These are phyloP conservation scores for Asclepias syriaca DNA, from an alignment of 257 asterid species.

Conservation along the genomic window DNA sequence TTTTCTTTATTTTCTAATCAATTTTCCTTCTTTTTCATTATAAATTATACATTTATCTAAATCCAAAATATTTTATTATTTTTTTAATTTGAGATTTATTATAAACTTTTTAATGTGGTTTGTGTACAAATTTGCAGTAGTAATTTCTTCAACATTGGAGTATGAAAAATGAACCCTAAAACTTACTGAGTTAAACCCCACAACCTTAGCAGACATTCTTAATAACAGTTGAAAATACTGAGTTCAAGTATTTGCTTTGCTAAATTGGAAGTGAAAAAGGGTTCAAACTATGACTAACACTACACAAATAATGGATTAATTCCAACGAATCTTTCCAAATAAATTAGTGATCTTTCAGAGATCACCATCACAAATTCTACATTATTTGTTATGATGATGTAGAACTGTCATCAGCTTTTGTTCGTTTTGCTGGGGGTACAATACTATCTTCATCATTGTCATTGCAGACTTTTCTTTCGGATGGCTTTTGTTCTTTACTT, in stretches of 20 bases:
- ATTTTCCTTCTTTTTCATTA: no score
- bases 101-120: neutral
- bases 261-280: neutral
- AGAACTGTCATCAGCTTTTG: slow-evolving; percentile 35
- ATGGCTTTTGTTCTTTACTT: slow-evolving; percentile 21
- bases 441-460: slow-evolving; percentile 23
- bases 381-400: slow-evolving; percentile 14
- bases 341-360: slow-evolving; percentile 8
- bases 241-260: neutral
- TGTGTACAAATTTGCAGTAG: neutral
- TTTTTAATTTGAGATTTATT: no score
- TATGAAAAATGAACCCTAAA: neutral
- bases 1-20: no score
- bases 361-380: slow-evolving; percentile 2
- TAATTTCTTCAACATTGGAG: neutral
- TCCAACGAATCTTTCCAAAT: slow-evolving; percentile 15
- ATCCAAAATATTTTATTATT: no score
- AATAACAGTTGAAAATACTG: neutral
- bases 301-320: slow-evolving; percentile 9
- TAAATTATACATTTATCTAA: no score
- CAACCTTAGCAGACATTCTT: neutral
- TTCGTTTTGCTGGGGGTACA: slow-evolving; percentile 31
- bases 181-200: neutral
- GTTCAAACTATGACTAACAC: neutral
- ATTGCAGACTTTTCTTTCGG: slow-evolving; percentile 23